Base-by-base conservation (phyloP, 225 moss, liverwort and hornwort genomes). In the Antitrichia curtipendula region DNA sequence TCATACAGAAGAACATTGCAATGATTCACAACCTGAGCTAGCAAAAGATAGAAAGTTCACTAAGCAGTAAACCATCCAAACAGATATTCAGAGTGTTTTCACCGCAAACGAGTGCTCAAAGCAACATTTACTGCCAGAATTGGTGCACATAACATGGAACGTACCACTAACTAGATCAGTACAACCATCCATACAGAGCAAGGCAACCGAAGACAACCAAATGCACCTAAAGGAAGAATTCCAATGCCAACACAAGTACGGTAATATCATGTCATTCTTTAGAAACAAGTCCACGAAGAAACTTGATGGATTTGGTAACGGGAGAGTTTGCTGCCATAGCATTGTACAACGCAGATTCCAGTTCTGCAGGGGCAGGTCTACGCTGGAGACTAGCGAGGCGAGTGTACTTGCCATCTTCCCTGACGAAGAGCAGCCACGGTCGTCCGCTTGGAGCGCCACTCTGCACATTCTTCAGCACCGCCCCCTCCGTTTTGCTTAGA, bases 311-410 rank as follows among this genome's bases (percentile, higher is more conserved):
- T 87, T 97, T 99, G 70, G 95, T 96, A 50, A 99, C 92, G 20
- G 98, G 97, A 70, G 98, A 97, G 80, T 96, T 99, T 60, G 96
- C 95, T 70, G 98, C 98, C 90, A 96, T 94, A 7, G 96, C 93
- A 85, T 93, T 96, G 88, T 99, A 99, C 80, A 99, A 82, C 15
- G 97, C 96, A 87, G 94, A 93, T 86, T 99, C 97, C 60, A 99
- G 93, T 85, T 97, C 96, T 77, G 92, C 88, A 62, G 96, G 89
- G 20, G 91, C 93, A 71, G 98, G 98, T 86, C 95, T 94, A 69
- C 87, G 84, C 83, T 94, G 93, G 61, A 97, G 93, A 82, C 91
- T 92, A 82, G 93, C 93, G 58, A 97, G 95, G 57, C 92, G 93
- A 70, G 92, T 93, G 56, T 93, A 97, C 38, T 74, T 85, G 41